Percentiles rank a stretch among this genome's conserved stretches.
Evolutionary conservation across 1,139 yeast genomes (phyloP).

Genomic region (Pichia sp.): DNA sequence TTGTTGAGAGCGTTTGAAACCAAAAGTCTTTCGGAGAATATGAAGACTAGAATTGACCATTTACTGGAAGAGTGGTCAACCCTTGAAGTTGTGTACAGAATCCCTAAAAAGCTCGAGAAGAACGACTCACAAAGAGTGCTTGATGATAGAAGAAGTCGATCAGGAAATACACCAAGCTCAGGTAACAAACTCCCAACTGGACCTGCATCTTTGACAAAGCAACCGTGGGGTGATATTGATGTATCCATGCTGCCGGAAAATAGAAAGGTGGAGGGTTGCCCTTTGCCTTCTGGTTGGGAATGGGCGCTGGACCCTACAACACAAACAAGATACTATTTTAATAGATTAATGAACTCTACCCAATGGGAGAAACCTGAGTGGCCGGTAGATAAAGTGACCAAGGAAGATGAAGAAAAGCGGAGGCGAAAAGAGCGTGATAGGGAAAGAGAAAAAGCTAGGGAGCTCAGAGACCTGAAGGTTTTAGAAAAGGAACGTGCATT

Average conservation of each 20-base stretch:
- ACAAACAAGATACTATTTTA: constrained; percentile 48
- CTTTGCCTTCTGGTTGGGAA: constrained; percentile 53
- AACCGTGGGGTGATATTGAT: constrained; percentile 22
- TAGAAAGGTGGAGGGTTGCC: constrained; percentile 29
- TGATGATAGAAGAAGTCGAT: constrained; percentile 36
- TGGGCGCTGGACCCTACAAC: constrained; percentile 44
- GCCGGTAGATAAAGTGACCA: neutral
- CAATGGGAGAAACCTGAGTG: constrained; percentile 57
- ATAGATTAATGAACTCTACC: constrained; percentile 42
- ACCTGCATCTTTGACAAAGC: constrained; percentile 9
- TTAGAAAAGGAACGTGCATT: constrained; percentile 26
- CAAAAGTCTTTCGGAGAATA: constrained; percentile 30
- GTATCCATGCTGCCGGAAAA: constrained; percentile 17
- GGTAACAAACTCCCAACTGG: constrained; percentile 17
- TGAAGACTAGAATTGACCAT: constrained; percentile 38
- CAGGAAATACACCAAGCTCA: constrained; percentile 15
- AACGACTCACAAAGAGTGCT: constrained; percentile 16
- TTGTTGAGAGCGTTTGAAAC: constrained; percentile 39
- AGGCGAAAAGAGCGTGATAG: constrained; percentile 29
- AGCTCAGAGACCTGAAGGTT: constrained; percentile 15
- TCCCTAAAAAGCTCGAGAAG: constrained; percentile 47
- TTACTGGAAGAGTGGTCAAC: constrained; percentile 68
- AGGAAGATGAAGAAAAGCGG: constrained; percentile 22
- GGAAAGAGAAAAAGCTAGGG: constrained; percentile 27
- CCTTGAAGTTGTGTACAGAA: constrained; percentile 78